These are phyloP conservation scores for Pseudopediastrum boryanum DNA, from an alignment of 139 green algal species.

Conservation along the genomic window DNA sequence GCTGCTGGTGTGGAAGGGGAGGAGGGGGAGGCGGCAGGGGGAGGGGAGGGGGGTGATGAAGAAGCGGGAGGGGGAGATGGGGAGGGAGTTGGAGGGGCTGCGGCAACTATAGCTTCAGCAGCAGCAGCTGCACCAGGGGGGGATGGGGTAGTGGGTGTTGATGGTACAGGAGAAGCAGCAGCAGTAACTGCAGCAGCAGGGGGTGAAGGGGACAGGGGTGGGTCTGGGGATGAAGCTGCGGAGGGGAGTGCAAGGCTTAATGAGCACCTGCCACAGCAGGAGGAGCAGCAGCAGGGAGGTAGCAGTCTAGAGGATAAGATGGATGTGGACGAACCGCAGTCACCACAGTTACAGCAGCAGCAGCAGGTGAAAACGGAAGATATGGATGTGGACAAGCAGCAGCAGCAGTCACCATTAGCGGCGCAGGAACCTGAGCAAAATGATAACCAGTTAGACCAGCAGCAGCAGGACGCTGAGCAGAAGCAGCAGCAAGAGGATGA, in stretches of 20 bases:
- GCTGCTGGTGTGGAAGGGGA: constrained; percentile 13
- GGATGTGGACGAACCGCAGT: background rate
- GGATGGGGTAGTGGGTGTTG: background rate
- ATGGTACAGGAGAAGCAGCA: background rate
- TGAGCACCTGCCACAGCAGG: too few species aligned
- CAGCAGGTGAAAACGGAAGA: background rate
- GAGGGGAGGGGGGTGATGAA: background rate
- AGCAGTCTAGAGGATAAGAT: too few species aligned
- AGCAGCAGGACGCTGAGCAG: background rate
- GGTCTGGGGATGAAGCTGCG: background rate
- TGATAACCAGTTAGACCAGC: background rate
- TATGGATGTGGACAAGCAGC: constrained; percentile 1
- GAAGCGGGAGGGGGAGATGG: background rate
- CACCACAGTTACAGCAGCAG: background rate
- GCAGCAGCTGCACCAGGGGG: background rate
- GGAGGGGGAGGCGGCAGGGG: background rate
- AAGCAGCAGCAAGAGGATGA: constrained; percentile 1
- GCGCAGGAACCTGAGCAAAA: too few species aligned
- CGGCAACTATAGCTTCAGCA: background rate
- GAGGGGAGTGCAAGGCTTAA: too few species aligned
- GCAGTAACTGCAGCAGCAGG: background rate
- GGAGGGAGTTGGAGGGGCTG: background rate
- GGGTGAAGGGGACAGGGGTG: background rate
- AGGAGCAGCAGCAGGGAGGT: constrained; percentile 4
- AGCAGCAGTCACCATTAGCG: too few species aligned